Evolutionary conservation across 2,329 filamentous ascomycete species (phyloP).

Genomic region (Coniochaeta hoffmannii): DNA sequence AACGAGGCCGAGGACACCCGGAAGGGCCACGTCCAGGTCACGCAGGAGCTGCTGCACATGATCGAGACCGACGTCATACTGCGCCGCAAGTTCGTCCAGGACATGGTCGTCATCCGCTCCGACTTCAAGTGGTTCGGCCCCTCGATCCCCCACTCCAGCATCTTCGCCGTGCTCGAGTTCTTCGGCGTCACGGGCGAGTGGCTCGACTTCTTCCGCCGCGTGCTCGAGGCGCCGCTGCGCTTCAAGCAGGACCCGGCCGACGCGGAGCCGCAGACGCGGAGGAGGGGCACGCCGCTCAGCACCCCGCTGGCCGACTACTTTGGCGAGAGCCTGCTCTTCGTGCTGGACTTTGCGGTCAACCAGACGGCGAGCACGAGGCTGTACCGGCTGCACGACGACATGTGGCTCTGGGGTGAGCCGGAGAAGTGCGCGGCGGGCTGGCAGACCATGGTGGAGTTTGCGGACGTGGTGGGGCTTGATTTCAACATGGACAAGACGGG

Average conservation of each 20-base stretch:
- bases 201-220: conserved; percentile 46
- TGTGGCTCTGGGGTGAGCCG: conserved; percentile 51
- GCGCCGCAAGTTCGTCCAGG: conserved; percentile 34
- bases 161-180: conserved; percentile 45
- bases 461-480: conserved; percentile 44
- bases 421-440: conserved; percentile 48
- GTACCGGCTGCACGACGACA: conserved; percentile 55
- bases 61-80: conserved; percentile 48
- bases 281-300: conserved; percentile 47
- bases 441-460: conserved; percentile 48
- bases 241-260: conserved; percentile 42
- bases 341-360: conserved; percentile 55
- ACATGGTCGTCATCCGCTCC: conserved; percentile 46
- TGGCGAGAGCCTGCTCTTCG: conserved; percentile 52
- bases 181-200: conserved; percentile 44
- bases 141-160: conserved; percentile 45
- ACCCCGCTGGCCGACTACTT: conserved; percentile 48
- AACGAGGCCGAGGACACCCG: conserved; percentile 21
- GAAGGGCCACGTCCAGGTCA: conserved; percentile 38
- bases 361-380: conserved; percentile 43
- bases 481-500: conserved; percentile 48
- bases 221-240: conserved; percentile 43
- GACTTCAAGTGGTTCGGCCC: conserved; percentile 54
- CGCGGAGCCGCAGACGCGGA: conserved; percentile 32
- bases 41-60: conserved; percentile 50